phyloP scores from a whole-genome alignment of 2,329 filamentous ascomycete species.

The Ophiostoma australiae region DNA sequence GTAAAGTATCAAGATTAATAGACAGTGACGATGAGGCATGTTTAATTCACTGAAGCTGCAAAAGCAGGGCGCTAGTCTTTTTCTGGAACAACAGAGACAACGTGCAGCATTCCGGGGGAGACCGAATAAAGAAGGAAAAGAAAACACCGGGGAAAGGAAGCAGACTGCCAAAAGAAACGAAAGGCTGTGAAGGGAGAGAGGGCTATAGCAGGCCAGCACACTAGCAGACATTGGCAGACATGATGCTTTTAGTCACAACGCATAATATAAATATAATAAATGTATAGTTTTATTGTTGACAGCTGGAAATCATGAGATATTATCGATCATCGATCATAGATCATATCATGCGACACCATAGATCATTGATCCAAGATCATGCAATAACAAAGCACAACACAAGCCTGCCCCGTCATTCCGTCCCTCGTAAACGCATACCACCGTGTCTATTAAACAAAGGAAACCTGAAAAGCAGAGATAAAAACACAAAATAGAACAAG shows the following conservation, averaged over 20 bases:
- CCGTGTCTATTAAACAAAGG: constrained; percentile 2
- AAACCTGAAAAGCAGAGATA: background rate
- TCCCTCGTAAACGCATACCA: constrained; percentile 10
- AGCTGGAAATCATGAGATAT: background rate
- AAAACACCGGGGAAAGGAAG: constrained; percentile 17
- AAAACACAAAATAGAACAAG: background rate
- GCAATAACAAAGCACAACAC: background rate
- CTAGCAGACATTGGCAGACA: background rate
- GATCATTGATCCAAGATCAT: background rate
- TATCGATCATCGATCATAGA: background rate
- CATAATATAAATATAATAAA: background rate
- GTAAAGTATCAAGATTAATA: too few relatives aligned
- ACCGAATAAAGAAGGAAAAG: constrained; percentile 15
- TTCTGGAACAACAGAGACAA: constrained; percentile 20
- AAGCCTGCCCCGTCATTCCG: background rate
- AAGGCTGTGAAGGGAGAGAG: background rate
- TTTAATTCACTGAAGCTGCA: background rate
- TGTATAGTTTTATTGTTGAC: background rate
- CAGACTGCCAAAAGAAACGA: constrained; percentile 2
- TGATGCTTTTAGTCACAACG: background rate
- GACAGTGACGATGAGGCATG: too few relatives aligned
- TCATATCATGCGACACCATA: background rate
- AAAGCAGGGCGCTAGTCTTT: background rate
- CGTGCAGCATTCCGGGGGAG: constrained; percentile 10
- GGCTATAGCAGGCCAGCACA: background rate